Evolutionary conservation across 2,329 filamentous ascomycete genomes (phyloP), one percentile per base, ranked within the genome.

Genomic region (Aspergillus calidoustus): DNA sequence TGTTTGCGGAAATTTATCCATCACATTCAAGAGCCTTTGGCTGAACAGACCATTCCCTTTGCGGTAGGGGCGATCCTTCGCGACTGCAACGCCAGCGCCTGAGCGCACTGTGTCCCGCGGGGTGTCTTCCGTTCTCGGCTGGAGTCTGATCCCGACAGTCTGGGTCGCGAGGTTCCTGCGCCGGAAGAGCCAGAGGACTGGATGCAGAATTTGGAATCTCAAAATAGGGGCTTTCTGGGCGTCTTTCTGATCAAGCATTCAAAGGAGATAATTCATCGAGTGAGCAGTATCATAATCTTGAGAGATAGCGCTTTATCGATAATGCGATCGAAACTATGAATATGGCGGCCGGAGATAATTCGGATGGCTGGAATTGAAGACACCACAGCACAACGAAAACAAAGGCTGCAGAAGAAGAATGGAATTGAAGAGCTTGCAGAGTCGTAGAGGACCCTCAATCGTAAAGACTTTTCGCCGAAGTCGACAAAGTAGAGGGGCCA

Each of bases 131-230:
- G 52, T 38, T 54, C 31, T 54, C 52, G 51, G 56, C 38, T 54
- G 55, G 57, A 60, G 52, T 48, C 54, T 59, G 63, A 66, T 68
- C 67, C 71, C 71, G 71, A 72, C 63, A 31, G 66, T 65, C 57
- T 71, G 71, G 71, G 63, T 69, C 69, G 60, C 41, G 52, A 70
- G 63, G 70, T 71, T 71, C 67, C 70, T 71, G 69, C 68, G 69
- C 65, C 67, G 66, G 67, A 54, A 17, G 51, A 41, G 31, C 51
- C 31, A 44, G 25, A 31, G 5, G 34, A 13, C 34, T 41, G 34
- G 34, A 41, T 41, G 34, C 34, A 41, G 34, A 41, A 41, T 41
- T 41, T 15, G 11, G 66, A 57, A 68, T 66, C 66, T 69, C 68
- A n/a, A 25, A 22, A 25, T 11, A 47, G 44, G n/a, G 23, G 44